Percentiles rank a stretch among this genome's conserved stretches.
Conservation (phyloP, 805 yeast genomes). For the Sugiyamaella floridensis region DNA sequence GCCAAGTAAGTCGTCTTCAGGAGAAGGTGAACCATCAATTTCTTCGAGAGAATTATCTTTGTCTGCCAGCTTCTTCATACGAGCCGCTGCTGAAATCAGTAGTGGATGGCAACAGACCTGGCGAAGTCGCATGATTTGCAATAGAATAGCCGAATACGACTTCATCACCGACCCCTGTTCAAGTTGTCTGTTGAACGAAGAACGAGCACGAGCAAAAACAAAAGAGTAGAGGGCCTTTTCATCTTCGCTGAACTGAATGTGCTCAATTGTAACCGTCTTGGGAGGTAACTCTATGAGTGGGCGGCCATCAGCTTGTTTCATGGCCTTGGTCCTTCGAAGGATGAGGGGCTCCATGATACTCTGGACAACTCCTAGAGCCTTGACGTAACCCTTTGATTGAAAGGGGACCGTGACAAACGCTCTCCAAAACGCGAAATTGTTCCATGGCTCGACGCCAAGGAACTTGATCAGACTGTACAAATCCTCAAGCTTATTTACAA, state of each 20-base stretch:
- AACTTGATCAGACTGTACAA: slow-evolving; percentile 70
- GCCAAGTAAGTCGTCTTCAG: slow-evolving; percentile 11
- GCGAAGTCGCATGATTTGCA: slow-evolving; percentile 74
- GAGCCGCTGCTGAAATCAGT: slow-evolving; percentile 38
- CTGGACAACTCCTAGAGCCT: slow-evolving; percentile 78
- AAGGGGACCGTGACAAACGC: slow-evolving; percentile 79
- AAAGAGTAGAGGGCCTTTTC: slow-evolving; percentile 64
- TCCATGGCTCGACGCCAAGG: slow-evolving; percentile 83
- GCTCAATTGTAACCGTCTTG: slow-evolving; percentile 64
- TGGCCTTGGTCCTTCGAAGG: slow-evolving; percentile 76
- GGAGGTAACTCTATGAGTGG: slow-evolving; percentile 71
- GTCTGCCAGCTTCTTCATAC: slow-evolving; percentile 11
- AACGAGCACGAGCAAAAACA: slow-evolving; percentile 60
- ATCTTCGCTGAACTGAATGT: slow-evolving; percentile 54
- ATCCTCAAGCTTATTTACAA: slow-evolving; percentile 82
- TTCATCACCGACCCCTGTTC: slow-evolving; percentile 58
- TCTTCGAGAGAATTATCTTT: slow-evolving; percentile 4
- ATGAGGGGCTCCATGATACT: slow-evolving; percentile 78
- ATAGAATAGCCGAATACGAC: slow-evolving; percentile 69
- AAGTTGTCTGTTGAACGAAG: slow-evolving; percentile 27
- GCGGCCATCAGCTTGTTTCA: slow-evolving; percentile 67
- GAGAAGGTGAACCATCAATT: background rate
- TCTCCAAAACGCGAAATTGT: slow-evolving; percentile 77
- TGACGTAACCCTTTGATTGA: slow-evolving; percentile 60
- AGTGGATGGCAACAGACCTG: slow-evolving; percentile 85